phyloP scores from a whole-genome alignment of 345 rosid species.

The Lepidium aucheri region DNA sequence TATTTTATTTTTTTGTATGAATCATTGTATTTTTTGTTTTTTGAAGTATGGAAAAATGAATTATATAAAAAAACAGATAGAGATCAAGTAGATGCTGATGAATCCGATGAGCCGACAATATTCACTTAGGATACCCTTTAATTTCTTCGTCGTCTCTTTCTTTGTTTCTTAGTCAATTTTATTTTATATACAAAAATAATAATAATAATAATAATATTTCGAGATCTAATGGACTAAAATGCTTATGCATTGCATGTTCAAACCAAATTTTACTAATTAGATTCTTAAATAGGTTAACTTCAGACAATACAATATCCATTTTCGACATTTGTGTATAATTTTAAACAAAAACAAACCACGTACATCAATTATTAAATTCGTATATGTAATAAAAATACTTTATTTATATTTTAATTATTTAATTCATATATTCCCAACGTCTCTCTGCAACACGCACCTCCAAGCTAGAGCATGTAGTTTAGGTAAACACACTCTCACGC shows the following conservation, averaged over 20 bases:
- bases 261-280: too few relatives aligned
- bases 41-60: too few relatives aligned
- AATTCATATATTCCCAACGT: slow-evolving; percentile 19
- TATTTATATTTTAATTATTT: neutral
- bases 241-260: slow-evolving; percentile 6
- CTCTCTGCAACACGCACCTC: slow-evolving; percentile 33
- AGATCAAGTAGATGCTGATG: neutral
- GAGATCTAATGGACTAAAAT: neutral
- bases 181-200: neutral
- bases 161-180: neutral
- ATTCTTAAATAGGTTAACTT: neutral
- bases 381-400: too few relatives aligned
- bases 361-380: neutral
- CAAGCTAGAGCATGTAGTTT: slow-evolving; percentile 20
- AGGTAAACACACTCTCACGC: neutral
- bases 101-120: slow-evolving; percentile 10
- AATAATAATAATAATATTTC: neutral
- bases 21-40: too few relatives aligned
- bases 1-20: too few relatives aligned
- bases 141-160: slow-evolving; percentile 12
- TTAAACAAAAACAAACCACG: neutral
- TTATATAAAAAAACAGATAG: neutral
- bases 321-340: neutral
- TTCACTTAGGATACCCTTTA: slow-evolving; percentile 10
- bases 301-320: neutral